Conservation (phyloP, 1,284 basidiomycete genomes). For the Cerioporus squamosus region DNA sequence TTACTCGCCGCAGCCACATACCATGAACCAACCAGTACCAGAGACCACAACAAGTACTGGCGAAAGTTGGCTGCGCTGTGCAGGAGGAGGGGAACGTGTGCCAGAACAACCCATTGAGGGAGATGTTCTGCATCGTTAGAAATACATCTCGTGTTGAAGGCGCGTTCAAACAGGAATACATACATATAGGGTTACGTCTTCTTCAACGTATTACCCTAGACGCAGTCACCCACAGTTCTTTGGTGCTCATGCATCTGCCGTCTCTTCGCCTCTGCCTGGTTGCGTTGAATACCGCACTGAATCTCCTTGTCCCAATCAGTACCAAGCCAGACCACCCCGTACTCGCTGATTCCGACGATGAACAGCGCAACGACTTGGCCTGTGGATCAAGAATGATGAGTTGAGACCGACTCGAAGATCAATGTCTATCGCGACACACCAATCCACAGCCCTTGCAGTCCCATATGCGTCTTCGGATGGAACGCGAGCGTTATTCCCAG, state of each 20-base stretch:
- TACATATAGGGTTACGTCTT: no score
- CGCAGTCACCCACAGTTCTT: no score
- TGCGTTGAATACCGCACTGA: constrained; percentile 52
- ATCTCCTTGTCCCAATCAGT: constrained; percentile 73
- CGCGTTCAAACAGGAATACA: no score
- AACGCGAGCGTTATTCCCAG: constrained; percentile 75
- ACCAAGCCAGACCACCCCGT: constrained; percentile 62
- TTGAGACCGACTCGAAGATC: neutral
- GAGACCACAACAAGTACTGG: no score
- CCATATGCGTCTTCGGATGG: constrained; percentile 42
- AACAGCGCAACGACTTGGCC: constrained; percentile 77
- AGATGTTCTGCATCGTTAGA: no score
- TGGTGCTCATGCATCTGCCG: constrained; percentile 16
- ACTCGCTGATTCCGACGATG: constrained; percentile 73
- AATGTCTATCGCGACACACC: constrained; percentile 33
- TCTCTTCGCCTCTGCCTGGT: constrained; percentile 53
- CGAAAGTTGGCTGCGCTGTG: no score
- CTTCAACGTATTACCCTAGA: no score
- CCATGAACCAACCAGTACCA: no score
- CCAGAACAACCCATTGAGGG: no score
- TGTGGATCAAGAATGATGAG: constrained; percentile 22
- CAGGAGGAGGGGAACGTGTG: no score
- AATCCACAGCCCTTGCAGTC: constrained; percentile 74
- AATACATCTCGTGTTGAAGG: no score
- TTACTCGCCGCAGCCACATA: no score